Conservation (phyloP, 208 protist species). For the Leptomonas pyrrhocoris region DNA sequence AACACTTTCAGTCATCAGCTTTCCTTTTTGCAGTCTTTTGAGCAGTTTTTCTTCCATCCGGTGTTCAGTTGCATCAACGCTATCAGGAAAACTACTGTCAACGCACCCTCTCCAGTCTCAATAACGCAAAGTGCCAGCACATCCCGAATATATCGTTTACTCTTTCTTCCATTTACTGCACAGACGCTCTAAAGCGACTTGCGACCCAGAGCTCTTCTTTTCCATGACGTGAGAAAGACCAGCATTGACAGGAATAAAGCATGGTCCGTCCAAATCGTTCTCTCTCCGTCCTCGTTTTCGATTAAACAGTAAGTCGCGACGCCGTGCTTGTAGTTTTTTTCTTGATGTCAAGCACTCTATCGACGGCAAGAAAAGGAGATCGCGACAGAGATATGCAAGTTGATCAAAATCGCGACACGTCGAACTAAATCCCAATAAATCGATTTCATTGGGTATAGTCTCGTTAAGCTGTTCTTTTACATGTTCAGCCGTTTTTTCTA, state of each 20-base stretch:
- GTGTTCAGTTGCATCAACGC: too few species aligned
- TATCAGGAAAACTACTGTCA: too few species aligned
- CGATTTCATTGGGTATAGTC: slow-evolving; percentile 64
- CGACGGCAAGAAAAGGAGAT: slow-evolving; percentile 46
- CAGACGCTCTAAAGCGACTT: slow-evolving; percentile 23
- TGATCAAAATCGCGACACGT: slow-evolving; percentile 79
- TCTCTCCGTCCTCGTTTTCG: slow-evolving; percentile 44
- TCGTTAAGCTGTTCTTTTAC: slow-evolving; percentile 41
- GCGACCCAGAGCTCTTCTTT: slow-evolving; percentile 8
- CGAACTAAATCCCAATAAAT: slow-evolving; percentile 55
- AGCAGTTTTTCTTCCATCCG: too few species aligned
- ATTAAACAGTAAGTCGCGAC: slow-evolving; percentile 50
- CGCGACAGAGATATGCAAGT: slow-evolving; percentile 65
- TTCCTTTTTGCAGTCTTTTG: too few species aligned
- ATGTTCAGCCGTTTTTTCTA: slow-evolving; percentile 15
- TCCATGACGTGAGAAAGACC: slow-evolving; percentile 26
- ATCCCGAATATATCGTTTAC: not conserved
- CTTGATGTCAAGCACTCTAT: slow-evolving; percentile 7
- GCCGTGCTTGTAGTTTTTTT: slow-evolving; percentile 5
- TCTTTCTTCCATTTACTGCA: slow-evolving; percentile 30
- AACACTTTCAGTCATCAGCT: too few species aligned
- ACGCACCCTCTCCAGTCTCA: too few species aligned
- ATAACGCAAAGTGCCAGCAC: too few species aligned
- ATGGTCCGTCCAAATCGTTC: slow-evolving; percentile 29
- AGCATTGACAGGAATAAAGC: slow-evolving; percentile 37